Percentiles rank a stretch among this genome's conserved stretches.
These are phyloP conservation scores for Saccharum hybrid DNA, from an alignment of 202 grass and related monocot genomes.

Conservation along the genomic window DNA sequence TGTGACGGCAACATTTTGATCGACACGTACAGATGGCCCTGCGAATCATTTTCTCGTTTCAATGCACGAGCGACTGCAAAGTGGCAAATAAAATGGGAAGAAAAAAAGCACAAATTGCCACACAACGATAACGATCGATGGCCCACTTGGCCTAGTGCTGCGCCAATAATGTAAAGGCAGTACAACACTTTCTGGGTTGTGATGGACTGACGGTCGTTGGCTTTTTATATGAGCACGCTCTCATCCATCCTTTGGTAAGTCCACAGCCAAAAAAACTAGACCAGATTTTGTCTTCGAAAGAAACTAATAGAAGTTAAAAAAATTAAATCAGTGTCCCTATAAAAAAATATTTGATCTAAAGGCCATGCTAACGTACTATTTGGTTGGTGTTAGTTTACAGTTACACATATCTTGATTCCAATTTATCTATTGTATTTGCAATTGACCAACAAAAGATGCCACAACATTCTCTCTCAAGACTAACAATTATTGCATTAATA, in stretches of 20 bases:
- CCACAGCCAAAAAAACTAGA: neutral
- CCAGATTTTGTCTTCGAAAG: neutral
- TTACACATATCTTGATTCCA: neutral
- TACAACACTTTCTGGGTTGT: constrained; percentile 20
- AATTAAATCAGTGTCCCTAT: neutral
- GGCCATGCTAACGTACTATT: neutral
- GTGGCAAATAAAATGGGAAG: neutral
- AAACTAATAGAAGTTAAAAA: neutral
- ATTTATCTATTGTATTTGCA: neutral
- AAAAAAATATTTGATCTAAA: neutral
- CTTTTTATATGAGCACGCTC: constrained; percentile 17
- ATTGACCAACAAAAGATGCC: neutral
- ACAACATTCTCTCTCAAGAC: neutral
- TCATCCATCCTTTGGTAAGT: neutral
- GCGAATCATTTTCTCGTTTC: constrained; percentile 18
- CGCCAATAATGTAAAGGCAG: constrained; percentile 19
- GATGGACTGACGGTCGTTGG: neutral
- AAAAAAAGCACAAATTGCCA: neutral
- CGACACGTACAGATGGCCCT: neutral
- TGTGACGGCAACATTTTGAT: constrained; percentile 11
- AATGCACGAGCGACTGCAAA: constrained; percentile 14
- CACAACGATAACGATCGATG: constrained; percentile 11
- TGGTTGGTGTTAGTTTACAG: neutral
- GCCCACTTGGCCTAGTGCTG: constrained; percentile 23
- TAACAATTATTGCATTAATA: neutral